Evolutionary conservation across 2,329 filamentous ascomycete species (phyloP).

Genomic region (Drechmeria coniospora): DNA sequence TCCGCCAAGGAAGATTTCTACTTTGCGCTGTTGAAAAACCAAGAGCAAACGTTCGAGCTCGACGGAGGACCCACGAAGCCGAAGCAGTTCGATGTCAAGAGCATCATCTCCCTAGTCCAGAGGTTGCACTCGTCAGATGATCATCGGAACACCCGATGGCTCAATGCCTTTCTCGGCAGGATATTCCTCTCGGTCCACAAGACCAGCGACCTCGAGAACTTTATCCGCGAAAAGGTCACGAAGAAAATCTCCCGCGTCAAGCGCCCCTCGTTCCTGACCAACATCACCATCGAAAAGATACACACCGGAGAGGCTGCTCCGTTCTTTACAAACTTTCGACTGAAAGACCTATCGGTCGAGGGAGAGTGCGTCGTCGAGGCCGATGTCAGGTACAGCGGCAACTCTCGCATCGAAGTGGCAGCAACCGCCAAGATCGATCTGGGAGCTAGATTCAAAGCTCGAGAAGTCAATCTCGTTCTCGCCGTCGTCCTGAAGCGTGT

Average conservation of each 20-base stretch:
- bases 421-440: slow-evolving; percentile 89
- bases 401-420: slow-evolving; percentile 76
- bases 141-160: slow-evolving; percentile 77
- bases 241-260: slow-evolving; percentile 94
- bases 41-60: slow-evolving; percentile 50
- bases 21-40: slow-evolving; percentile 74
- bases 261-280: slow-evolving; percentile 77
- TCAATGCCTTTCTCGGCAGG: slow-evolving; percentile 81
- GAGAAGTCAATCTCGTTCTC: slow-evolving; percentile 79
- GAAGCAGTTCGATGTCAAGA: slow-evolving; percentile 64
- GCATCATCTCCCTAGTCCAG: slow-evolving; percentile 82
- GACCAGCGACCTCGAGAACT: slow-evolving; percentile 64
- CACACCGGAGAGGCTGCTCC: slow-evolving; percentile 78
- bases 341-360: slow-evolving; percentile 81
- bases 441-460: slow-evolving; percentile 71
- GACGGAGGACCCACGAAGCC: slow-evolving; percentile 46
- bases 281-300: slow-evolving; percentile 68
- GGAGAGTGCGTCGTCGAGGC: slow-evolving; percentile 79
- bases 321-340: slow-evolving; percentile 71
- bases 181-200: slow-evolving; percentile 80
- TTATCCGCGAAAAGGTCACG: slow-evolving; percentile 72
- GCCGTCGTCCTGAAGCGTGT: slow-evolving; percentile 73
- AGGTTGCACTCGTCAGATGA: slow-evolving; percentile 84
- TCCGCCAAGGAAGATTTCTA: slow-evolving; percentile 99
- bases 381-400: slow-evolving; percentile 78